Evolutionary conservation across 768 basidiomycete genomes (phyloP), one percentile per base, ranked within the genome.

Genomic region (Leccinum obscurum): DNA sequence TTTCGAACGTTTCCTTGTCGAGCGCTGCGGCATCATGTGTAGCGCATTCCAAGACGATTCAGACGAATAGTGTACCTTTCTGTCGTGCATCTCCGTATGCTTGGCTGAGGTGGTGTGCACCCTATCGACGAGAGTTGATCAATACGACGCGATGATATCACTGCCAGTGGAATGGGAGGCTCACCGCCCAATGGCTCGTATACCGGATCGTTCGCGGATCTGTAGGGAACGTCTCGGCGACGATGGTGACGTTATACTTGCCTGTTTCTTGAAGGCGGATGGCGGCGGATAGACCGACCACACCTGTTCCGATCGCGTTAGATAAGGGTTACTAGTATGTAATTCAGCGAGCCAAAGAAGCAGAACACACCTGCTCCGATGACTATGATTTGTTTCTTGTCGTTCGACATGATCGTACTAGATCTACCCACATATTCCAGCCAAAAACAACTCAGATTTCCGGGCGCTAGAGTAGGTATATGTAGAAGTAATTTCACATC

Each of bases 101-200:
- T 15, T 80, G 80, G 51, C 83, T 85, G 52, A 92, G 84, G 78
- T 92, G 88, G 63, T 93, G 89, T 9, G 89, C 92, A 37, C 91
- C 92, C 92, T 93, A 53, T 34, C 54, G n/a, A 52, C 1, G 6
- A 41, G 57, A 49, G 32, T 26, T 14, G 24, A 37, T 52, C 32
- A 32, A 28, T 48, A 48, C 24, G 32, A 30, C 14, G 53, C 22
- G 57, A 55, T n/a, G n/a, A n/a, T n/a, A n/a, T n/a, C n/a, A n/a
- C n/a, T n/a, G n/a, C n/a, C n/a, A n/a, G n/a, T n/a, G 34, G 32
- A 17, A 44, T 17, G 22, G 20, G 26, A 13, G 26, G 14, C 87
- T 63, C 63, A 90, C 92, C 39, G 92, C 92, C 92, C 92, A 93
- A 35, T 83, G 83, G 70, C 89, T 90, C 2, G 92, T 90, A 65